Evolutionary conservation across 805 yeast genomes (phyloP).

Genomic region (Lipomyces mesembrius): DNA sequence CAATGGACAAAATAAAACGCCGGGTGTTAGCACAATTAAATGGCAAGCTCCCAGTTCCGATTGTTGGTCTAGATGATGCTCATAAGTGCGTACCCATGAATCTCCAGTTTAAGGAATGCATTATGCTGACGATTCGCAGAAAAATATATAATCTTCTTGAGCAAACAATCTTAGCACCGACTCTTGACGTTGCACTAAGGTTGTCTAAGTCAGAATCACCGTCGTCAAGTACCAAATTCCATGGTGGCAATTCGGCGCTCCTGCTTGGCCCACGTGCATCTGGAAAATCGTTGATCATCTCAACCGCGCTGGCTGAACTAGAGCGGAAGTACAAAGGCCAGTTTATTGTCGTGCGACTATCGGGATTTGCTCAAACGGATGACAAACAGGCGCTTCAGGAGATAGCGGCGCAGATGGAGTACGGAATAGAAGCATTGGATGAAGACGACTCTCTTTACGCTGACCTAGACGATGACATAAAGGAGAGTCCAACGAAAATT

Average conservation of each 20-base stretch:
- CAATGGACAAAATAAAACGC: constrained; percentile 17
- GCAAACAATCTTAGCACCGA: constrained; percentile 29
- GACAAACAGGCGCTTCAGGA: constrained; percentile 82
- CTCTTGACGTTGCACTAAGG: background rate
- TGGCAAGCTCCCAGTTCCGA: constrained; percentile 24
- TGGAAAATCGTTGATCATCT: constrained; percentile 72
- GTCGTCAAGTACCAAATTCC: constrained; percentile 6
- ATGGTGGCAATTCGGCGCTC: constrained; percentile 79
- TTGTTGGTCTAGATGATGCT: constrained; percentile 33
- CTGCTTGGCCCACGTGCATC: constrained; percentile 78
- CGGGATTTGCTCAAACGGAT: constrained; percentile 73
- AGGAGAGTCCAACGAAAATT: background rate
- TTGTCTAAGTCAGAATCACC: background rate
- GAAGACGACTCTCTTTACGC: constrained; percentile 9
- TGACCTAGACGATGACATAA: constrained; percentile 2
- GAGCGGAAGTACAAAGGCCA: constrained; percentile 49
- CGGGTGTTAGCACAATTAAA: constrained; percentile 30
- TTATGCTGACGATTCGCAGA: constrained; percentile 1
- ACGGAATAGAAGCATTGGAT: constrained; percentile 41
- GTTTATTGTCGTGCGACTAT: constrained; percentile 65
- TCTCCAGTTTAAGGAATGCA: background rate
- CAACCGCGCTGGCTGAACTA: constrained; percentile 59
- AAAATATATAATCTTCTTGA: constrained; percentile 53
- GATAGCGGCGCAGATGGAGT: constrained; percentile 81
- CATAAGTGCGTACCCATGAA: constrained; percentile 17